Base-by-base conservation (phyloP, 2,329 filamentous ascomycete genomes). In the Diaporthe destruens region DNA sequence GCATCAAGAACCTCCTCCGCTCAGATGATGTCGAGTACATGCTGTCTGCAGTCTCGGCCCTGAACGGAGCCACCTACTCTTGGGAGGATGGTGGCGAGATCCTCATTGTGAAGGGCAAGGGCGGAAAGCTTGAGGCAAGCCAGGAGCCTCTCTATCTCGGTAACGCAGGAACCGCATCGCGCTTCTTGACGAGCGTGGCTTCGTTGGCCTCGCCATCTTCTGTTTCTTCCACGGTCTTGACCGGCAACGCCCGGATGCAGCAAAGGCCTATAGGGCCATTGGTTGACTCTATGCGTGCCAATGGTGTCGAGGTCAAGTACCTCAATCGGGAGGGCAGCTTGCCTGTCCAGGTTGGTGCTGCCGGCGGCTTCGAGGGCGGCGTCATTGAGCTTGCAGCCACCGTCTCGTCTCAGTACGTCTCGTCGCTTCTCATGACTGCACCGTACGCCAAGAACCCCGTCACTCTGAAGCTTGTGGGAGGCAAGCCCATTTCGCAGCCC, bases 341-440 rank as follows among this genome's bases (percentile, higher is more conserved):
- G 54, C 96, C 96, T 0, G 84, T 99, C 16, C 90, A 91, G 72
- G 92, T 99, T 66, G 89, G 92, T 74, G 95, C 96, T 57, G 93
- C 93, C 32, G 92, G 91, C 61, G 96, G 95, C 5, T 92, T 98
- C 76, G 89, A 91, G 59, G 96, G 95, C 71, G 96, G 96, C 49
- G 87, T 93, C 36, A 98, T 99, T 77, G 93, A 97, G 80, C 88
- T 99, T 71, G 94, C 95, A 14, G 96, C 96, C 0, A 98, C 96
- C 54, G 93, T 98, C 20, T 99, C 96, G 11, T 98, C 96, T n/a
- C 96, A 99, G 83, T 99, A 98, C 80, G 96, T 99, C 49, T 98
- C 96, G 0, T 98, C 96, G 1, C 91, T 99, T 75, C 87, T 99
- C 67, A 97, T 99, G 94, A 97, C 95, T 73, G 96, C 96, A 0